phyloP scores from a whole-genome alignment of 192 early-diverging fungal genomes.

The Rhizoclosmatium sp. region DNA sequence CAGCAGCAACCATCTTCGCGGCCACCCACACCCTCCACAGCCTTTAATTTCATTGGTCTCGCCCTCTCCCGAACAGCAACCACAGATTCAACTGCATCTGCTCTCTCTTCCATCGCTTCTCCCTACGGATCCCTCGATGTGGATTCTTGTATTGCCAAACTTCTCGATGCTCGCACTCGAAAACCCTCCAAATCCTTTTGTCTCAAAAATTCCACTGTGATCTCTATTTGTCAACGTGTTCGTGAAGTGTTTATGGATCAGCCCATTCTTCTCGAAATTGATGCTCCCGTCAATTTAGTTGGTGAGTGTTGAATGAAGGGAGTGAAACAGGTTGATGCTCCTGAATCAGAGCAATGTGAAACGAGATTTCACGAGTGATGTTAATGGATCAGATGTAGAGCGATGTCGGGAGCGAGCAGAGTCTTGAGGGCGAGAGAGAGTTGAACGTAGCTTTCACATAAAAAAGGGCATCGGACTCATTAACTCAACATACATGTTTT shows the following conservation, averaged over 20 bases:
- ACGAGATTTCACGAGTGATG: no score
- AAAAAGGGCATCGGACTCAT: no score
- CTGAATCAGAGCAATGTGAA: no score
- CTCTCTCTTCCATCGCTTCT: background rate
- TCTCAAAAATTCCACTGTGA: constrained; percentile 85
- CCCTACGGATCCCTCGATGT: constrained; percentile 54
- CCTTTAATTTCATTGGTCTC: background rate
- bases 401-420: no score
- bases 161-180: constrained; percentile 77
- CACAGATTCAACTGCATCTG: background rate
- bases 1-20: background rate
- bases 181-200: constrained; percentile 80
- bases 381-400: no score
- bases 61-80: background rate
- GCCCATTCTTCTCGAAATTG: constrained; percentile 66
- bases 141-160: constrained; percentile 88
- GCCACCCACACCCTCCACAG: background rate
- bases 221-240: constrained; percentile 84
- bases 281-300: constrained; percentile 57
- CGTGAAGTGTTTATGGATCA: constrained; percentile 91
- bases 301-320: constrained; percentile 27
- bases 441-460: no score
- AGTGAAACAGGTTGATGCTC: no score
- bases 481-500: background rate
- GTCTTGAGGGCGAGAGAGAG: no score